phyloP scores from a whole-genome alignment of 345 rosid species.

The Brassica cretica region DNA sequence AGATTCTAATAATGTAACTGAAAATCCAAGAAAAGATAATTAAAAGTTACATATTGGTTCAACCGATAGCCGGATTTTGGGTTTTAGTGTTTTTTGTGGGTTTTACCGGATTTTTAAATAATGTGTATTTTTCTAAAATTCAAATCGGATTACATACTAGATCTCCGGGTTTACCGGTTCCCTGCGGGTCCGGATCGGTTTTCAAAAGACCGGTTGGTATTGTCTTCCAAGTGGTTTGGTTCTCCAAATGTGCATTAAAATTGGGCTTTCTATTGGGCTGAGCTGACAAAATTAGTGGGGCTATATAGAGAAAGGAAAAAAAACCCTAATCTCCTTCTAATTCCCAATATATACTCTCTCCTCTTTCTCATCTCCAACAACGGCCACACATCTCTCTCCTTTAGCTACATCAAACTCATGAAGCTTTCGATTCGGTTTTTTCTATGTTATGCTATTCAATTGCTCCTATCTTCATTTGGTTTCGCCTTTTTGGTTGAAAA shows the following conservation, averaged over 20 bases:
- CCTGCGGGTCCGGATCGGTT: too few relatives aligned
- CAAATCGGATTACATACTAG: too few relatives aligned
- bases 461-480: neutral
- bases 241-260: neutral
- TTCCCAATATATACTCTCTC: constrained; percentile 2
- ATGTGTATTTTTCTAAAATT: too few relatives aligned
- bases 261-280: neutral
- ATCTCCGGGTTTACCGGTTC: too few relatives aligned
- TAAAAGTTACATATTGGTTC: too few relatives aligned
- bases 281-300: neutral
- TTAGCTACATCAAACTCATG: neutral
- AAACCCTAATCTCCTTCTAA: neutral
- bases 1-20: too few relatives aligned
- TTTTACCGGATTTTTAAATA: too few relatives aligned
- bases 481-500: neutral
- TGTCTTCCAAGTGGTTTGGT: neutral
- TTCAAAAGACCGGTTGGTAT: neutral
- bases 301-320: neutral
- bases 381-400: neutral
- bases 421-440: neutral
- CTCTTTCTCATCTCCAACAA: neutral
- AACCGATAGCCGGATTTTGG: too few relatives aligned
- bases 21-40: too few relatives aligned
- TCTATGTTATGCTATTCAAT: neutral
- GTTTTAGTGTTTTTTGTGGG: too few relatives aligned